Evolutionary conservation across 2,329 filamentous ascomycete genomes (phyloP).

Genomic region (Trichoderma cornu-damae): DNA sequence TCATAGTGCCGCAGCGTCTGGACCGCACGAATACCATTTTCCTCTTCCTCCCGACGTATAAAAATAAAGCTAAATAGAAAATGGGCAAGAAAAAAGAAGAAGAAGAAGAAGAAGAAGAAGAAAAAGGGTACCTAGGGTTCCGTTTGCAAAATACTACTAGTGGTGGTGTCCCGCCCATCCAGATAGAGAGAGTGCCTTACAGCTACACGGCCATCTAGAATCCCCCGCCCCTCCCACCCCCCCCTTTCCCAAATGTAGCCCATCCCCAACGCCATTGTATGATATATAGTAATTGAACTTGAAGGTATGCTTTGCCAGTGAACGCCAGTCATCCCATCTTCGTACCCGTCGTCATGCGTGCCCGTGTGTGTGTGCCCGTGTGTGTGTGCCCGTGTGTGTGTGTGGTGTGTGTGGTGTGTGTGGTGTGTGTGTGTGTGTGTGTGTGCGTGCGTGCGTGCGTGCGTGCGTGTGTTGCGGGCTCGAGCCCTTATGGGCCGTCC

Average conservation of each 20-base stretch:
- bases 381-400: too few relatives aligned
- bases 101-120: not conserved
- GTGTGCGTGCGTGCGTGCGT: too few relatives aligned
- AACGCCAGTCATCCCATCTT: slow-evolving; percentile 23
- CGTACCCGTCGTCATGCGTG: slow-evolving; percentile 10
- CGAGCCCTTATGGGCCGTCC: not conserved
- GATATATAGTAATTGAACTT: slow-evolving; percentile 15
- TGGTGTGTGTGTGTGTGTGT: too few relatives aligned
- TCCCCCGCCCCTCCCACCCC: not conserved
- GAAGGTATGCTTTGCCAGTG: slow-evolving; percentile 20
- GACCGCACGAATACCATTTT: not conserved
- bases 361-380: not conserved
- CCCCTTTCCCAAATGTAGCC: not conserved
- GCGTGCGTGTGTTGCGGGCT: not conserved
- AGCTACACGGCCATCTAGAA: slow-evolving; percentile 10
- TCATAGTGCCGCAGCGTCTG: not conserved
- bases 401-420: too few relatives aligned
- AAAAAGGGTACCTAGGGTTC: not conserved
- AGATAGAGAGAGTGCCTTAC: not conserved
- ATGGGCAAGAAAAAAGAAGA: not conserved
- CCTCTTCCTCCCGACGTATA: not conserved
- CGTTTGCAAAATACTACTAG: not conserved
- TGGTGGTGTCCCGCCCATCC: not conserved
- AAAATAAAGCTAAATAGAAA: not conserved
- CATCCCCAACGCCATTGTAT: slow-evolving; percentile 27